A percentile compares a stretch with the other conserved stretches of the same genome.
phyloP scores from a whole-genome alignment of 2,329 filamentous ascomycete species.

The Elsinoe perseae region DNA sequence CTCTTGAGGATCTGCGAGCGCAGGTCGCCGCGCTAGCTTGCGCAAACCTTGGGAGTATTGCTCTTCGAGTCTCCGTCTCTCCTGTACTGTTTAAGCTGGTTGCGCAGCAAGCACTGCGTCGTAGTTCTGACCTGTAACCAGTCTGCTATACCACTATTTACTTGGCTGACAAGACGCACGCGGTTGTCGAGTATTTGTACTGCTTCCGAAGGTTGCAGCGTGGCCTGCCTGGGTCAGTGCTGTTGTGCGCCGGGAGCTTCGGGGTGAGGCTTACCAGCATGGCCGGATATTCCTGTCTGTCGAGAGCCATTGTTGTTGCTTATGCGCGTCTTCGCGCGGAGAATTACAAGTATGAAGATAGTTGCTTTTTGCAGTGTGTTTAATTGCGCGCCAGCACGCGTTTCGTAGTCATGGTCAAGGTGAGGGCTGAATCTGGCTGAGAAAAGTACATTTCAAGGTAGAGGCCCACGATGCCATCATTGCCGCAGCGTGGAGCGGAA shows the following conservation, averaged over 20 bases:
- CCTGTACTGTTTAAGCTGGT: conserved; percentile 48
- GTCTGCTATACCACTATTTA: conserved; percentile 89
- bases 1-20: conserved; percentile 68
- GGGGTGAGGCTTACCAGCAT: conserved; percentile 66
- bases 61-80: conserved; percentile 87
- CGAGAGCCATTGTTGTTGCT: conserved; percentile 26
- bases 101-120: not conserved
- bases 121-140: conserved; percentile 69
- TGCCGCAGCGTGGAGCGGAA: not conserved
- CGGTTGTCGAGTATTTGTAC: conserved; percentile 77
- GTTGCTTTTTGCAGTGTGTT: not conserved
- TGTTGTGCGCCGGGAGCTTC: conserved; percentile 9
- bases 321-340: not conserved
- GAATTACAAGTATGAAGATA: not conserved
- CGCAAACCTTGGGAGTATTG: conserved; percentile 74
- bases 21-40: conserved; percentile 67
- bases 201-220: conserved; percentile 73
- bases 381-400: conserved; percentile 13
- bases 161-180: conserved; percentile 72
- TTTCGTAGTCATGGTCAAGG: not conserved
- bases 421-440: not conserved
- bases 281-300: conserved; percentile 83
- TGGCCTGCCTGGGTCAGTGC: conserved; percentile 48
- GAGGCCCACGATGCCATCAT: conserved; percentile 2
- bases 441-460: not conserved